Conservation (phyloP, 805 yeast genomes). For the Cyberlindnera euphorbiae region DNA sequence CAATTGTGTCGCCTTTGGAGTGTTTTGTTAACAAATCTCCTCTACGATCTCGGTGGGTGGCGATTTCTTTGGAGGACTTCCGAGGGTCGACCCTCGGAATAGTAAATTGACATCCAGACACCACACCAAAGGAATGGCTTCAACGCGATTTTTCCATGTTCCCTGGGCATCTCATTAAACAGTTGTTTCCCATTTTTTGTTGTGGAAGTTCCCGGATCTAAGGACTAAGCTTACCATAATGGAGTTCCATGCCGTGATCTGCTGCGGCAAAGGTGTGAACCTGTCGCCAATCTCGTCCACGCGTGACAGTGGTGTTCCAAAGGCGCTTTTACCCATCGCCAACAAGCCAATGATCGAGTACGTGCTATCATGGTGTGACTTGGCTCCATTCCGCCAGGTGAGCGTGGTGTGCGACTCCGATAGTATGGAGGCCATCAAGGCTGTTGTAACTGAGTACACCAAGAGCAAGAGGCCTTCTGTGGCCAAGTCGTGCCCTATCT, state of each 20-base stretch:
- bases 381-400: slow-evolving; percentile 69
- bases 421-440: slow-evolving; percentile 41
- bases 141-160: slow-evolving; percentile 1
- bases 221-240: no score
- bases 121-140: not conserved
- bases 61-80: not conserved
- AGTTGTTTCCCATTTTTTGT: no score
- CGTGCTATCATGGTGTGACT: slow-evolving; percentile 89
- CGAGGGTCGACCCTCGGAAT: not conserved
- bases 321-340: slow-evolving; percentile 86
- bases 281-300: slow-evolving; percentile 67
- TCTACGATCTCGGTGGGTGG: slow-evolving; percentile 3
- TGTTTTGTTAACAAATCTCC: not conserved
- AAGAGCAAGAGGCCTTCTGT: slow-evolving; percentile 34
- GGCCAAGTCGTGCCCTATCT: slow-evolving; percentile 32
- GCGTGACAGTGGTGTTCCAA: slow-evolving; percentile 62
- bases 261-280: slow-evolving; percentile 80
- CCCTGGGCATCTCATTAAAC: not conserved
- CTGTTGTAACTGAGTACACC: slow-evolving; percentile 43
- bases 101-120: no score
- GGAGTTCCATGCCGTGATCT: slow-evolving; percentile 90
- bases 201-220: not conserved
- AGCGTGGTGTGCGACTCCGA: slow-evolving; percentile 55
- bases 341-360: slow-evolving; percentile 85
- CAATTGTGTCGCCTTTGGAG: not conserved